phyloP scores from a whole-genome alignment of 352 stramenopile genomes.

The Globisporangium okanoganense region DNA sequence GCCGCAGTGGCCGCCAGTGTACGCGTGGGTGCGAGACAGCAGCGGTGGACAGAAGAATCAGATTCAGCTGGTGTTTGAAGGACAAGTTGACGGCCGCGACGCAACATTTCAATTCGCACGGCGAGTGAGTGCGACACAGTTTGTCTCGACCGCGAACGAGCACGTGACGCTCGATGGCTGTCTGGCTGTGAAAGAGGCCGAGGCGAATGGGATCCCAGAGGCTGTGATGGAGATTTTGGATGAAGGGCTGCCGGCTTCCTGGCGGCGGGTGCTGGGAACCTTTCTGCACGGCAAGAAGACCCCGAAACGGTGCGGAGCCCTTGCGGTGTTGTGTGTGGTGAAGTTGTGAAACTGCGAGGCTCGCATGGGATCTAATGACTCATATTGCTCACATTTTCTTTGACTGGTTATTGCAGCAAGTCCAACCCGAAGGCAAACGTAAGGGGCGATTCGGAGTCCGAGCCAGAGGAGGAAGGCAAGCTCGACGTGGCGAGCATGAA shows the following conservation, averaged over 20 bases:
- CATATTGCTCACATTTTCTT: too few species aligned
- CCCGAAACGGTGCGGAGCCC: not conserved
- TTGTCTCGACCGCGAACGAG: conserved; percentile 36
- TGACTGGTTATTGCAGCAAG: not conserved
- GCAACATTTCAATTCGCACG: conserved; percentile 35
- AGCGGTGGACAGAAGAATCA: conserved; percentile 4
- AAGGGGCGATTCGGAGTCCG: not conserved
- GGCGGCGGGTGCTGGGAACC: conserved; percentile 20
- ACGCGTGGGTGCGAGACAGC: not conserved
- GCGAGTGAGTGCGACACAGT: conserved; percentile 34
- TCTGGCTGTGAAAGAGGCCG: conserved; percentile 34
- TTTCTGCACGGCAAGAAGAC: conserved; percentile 1
- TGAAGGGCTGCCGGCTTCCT: conserved; percentile 52
- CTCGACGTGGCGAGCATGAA: not conserved
- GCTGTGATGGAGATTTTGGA: conserved; percentile 44
- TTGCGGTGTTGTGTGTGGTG: not conserved
- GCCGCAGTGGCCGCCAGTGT: conserved; percentile 24
- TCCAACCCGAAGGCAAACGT: too few species aligned
- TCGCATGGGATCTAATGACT: too few species aligned
- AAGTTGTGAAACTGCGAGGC: too few species aligned
- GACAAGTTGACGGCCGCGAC: conserved; percentile 22
- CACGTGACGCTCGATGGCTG: conserved; percentile 38
- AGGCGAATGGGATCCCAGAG: conserved; percentile 27
- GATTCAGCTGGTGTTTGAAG: conserved; percentile 32
- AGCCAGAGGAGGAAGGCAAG: conserved; percentile 8